phyloP scores from a whole-genome alignment of 140 eudicot genomes.

The Senecio squalidus region DNA sequence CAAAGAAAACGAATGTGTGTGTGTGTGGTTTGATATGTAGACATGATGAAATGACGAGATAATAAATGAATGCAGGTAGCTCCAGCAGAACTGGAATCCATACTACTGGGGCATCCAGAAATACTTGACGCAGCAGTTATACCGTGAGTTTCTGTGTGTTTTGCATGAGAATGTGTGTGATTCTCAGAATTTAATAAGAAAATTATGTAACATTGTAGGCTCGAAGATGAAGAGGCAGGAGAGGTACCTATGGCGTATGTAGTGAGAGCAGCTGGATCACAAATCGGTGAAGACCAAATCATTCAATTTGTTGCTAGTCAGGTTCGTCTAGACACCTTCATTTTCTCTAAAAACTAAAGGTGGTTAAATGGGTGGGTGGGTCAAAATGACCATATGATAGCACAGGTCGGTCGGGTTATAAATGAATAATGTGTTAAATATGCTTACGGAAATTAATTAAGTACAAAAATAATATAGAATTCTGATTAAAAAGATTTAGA shows the following conservation, averaged over 20 bases:
- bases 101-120: slow-evolving; percentile 60
- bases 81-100: slow-evolving; percentile 88
- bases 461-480: background rate
- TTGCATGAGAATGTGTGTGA: background rate
- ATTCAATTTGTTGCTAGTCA: slow-evolving; percentile 67
- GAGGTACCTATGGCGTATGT: slow-evolving; percentile 80
- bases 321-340: slow-evolving; percentile 33
- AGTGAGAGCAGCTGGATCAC: slow-evolving; percentile 55
- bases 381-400: too few species aligned
- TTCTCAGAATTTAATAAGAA: slow-evolving; percentile 2
- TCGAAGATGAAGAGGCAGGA: slow-evolving; percentile 81
- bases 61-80: slow-evolving; percentile 62
- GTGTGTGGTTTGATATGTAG: background rate
- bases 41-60: slow-evolving; percentile 6
- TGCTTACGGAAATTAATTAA: background rate
- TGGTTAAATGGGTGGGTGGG: background rate
- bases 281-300: slow-evolving; percentile 61
- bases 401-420: too few species aligned
- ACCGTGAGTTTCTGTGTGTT: slow-evolving; percentile 47
- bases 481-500: background rate
- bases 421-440: background rate
- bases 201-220: slow-evolving; percentile 29
- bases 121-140: slow-evolving; percentile 86
- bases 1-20: background rate
- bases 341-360: background rate